phyloP scores from a whole-genome alignment of 78 protist genomes.

The Dictyostelium discoideum region dicty_2.7 NC_007089.4:2184001-2184500 shows the following conservation, averaged over 20 bases:
- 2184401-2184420: background rate
- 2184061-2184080: background rate
- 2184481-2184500: background rate
- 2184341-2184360: constrained; percentile 4
- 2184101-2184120: constrained; percentile 36
- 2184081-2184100: constrained; percentile 34
- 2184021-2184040: constrained; percentile 49
- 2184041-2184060: background rate
- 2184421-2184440: background rate
- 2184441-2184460: background rate
- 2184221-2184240: background rate
- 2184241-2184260: background rate
- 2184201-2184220: background rate
- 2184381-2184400: background rate
- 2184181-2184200: no score
- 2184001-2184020: constrained; percentile 27
- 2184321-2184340: constrained; percentile 10
- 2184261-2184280: constrained; percentile 16
- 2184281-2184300: constrained; percentile 9
- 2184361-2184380: constrained; percentile 18
- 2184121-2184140: background rate
- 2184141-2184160: background rate
- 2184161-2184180: background rate
- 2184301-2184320: background rate
- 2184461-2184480: background rate